Conservation (phyloP, 129 eudicot species). For the Flaveria ramosissima region DNA sequence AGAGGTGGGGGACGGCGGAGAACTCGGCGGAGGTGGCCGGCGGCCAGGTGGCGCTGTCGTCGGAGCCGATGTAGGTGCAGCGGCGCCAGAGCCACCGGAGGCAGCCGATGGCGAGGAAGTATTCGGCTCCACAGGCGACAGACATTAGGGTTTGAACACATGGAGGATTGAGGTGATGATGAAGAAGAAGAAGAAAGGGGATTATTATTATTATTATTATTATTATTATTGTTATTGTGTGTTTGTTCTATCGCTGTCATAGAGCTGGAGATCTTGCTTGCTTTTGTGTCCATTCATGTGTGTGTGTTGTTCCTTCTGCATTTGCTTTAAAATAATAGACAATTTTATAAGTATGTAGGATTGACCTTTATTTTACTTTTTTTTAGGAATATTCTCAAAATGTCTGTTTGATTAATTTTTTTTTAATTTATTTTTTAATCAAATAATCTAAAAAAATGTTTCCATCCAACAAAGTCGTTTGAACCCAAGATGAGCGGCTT, state of each 20-base stretch:
- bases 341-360: no score
- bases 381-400: no score
- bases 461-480: no score
- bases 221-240: not conserved
- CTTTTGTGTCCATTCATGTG: not conserved
- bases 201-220: not conserved
- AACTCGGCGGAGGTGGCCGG: slow-evolving; percentile 66
- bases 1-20: slow-evolving; percentile 68
- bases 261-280: not conserved
- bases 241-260: not conserved
- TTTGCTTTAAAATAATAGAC: no score
- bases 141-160: slow-evolving; percentile 44
- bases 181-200: not conserved
- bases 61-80: slow-evolving; percentile 76
- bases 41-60: slow-evolving; percentile 92
- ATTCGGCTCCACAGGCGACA: slow-evolving; percentile 75
- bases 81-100: slow-evolving; percentile 87
- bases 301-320: no score
- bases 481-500: no score
- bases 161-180: not conserved
- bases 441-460: no score
- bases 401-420: no score
- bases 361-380: no score
- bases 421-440: no score
- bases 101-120: slow-evolving; percentile 62